Base-by-base conservation (phyloP, 768 basidiomycete genomes). In the Sporobolomyces roseus region DNA sequence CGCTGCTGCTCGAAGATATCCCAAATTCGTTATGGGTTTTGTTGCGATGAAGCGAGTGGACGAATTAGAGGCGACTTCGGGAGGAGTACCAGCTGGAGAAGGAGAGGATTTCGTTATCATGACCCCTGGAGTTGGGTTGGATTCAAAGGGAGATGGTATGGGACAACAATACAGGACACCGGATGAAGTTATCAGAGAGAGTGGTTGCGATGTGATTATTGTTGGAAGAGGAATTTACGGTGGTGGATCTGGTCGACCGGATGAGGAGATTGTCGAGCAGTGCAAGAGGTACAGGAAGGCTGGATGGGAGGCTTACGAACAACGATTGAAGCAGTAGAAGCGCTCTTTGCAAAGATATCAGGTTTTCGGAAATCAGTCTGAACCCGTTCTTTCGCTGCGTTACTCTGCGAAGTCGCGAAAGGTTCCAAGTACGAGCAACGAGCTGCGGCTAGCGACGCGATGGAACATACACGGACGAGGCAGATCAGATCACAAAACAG, bases 91-190 rank as follows among this genome's bases (percentile, higher is more conserved):
- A 6, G 38, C 30, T 35, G 63, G 65, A 16, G 69, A 65, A 21
- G 67, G 59, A 6, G 81, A 84, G 13, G 96, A 98, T 78, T 97
- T 91, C 77, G 78, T 99, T 61, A 83, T 97, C 70, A 80, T 98
- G 70, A 91, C 93, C 0, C 96, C 96, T 5, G 96, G 96, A 3
- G 91, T 99, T 29, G 90, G 88, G 19, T 81, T 97, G 52, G 90
- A 90, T 70, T 77, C 78, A 17, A 85, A 84, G 62, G 89, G 88
- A 12, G 96, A 97, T 78, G 80, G 81, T 14, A 88, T 93, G 87
- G 96, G 93, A 23, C 94, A 98, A 79, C 92, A 96, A 78, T 98
- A 98, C 78, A 83, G 91, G 63, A 92, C 93, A 5, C 96, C 96
- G 2, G 80, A 83, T 36, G 83, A 93, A 77, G 93, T 93, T 30